Percentiles rank a stretch among this genome's conserved stretches.
phyloP scores from a whole-genome alignment of 2,329 filamentous ascomycete species.

The Pestalotiopsis sp. region DNA sequence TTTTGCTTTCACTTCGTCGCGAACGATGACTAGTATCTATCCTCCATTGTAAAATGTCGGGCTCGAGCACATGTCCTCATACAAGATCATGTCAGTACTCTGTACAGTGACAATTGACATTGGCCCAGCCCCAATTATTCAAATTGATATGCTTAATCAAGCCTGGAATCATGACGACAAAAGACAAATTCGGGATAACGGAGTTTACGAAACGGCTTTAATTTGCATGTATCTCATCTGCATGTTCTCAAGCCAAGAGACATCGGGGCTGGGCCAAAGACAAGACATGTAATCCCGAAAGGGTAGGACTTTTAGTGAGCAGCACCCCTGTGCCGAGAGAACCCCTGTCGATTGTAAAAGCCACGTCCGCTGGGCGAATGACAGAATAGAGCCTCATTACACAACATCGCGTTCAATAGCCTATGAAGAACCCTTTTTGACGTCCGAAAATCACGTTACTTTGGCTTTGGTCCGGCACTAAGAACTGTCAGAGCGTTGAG shows the following conservation, averaged over 20 bases:
- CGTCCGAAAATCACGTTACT: not conserved
- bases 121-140: too few species aligned
- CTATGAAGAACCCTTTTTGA: not conserved
- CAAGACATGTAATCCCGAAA: not conserved
- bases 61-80: too few species aligned
- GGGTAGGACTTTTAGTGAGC: not conserved
- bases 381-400: not conserved
- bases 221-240: not conserved
- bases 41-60: too few species aligned
- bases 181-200: not conserved
- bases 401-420: not conserved
- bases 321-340: not conserved
- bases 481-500: not conserved
- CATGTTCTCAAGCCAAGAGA: not conserved
- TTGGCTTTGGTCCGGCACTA: not conserved
- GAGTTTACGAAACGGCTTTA: not conserved
- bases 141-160: too few species aligned
- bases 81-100: too few species aligned
- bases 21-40: not conserved
- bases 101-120: too few species aligned
- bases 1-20: not conserved
- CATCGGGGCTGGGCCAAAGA: too few species aligned
- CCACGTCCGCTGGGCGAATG: not conserved
- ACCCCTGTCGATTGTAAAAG: not conserved
- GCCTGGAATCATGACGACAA: not conserved